Evolutionary conservation across 23 red algal genomes (phyloP), one percentile per base, ranked within the genome.

Genomic region (Gracilariopsis chorda): DNA sequence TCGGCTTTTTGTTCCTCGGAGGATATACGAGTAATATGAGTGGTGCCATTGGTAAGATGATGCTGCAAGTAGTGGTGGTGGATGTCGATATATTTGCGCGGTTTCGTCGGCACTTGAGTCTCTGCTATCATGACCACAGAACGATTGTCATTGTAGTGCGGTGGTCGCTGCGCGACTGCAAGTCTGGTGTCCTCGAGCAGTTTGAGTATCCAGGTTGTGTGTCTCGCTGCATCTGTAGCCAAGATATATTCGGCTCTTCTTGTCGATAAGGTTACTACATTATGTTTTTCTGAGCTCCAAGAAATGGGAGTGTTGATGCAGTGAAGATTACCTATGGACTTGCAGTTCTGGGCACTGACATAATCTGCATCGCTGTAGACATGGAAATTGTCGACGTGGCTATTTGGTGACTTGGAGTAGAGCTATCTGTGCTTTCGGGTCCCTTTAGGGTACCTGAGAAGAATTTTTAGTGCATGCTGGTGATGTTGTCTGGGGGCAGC

Each of bases 391-490:
- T 25, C 36, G 24, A 34, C 11, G 13, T 25, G n/a, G n/a, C n/a
- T 40, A 28, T 28, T 53, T 29, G 27, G 17, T 40, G 53, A 37
- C 9, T 64, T 83, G 56, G 37, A 83, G 7, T 42, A 24, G 10
- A 64, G 53, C n/a, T n/a, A n/a, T 25, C 78, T 34, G 23, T 44
- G 53, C 37, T 42, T 42, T 27, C 19, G 13, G 17, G 0, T 83
- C 16, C 5, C 56, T 64, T 83, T 52, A 7, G 64, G 0, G 78
- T 64, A 83, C n/a, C 78, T 60, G 24, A 83, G 27, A 1, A 83
- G 34, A n/a, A 19, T 24, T 41, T 48, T 30, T 12, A 79, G 45
- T 20, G 44, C 74, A 52, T 52, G 42, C 16, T 29, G 1, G 21
- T 79, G 28, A 33, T 79, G 74, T 28, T 10, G 4, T 25, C 53